phyloP scores from a whole-genome alignment of 345 rosid species.

The Citrus reticulata region DNA sequence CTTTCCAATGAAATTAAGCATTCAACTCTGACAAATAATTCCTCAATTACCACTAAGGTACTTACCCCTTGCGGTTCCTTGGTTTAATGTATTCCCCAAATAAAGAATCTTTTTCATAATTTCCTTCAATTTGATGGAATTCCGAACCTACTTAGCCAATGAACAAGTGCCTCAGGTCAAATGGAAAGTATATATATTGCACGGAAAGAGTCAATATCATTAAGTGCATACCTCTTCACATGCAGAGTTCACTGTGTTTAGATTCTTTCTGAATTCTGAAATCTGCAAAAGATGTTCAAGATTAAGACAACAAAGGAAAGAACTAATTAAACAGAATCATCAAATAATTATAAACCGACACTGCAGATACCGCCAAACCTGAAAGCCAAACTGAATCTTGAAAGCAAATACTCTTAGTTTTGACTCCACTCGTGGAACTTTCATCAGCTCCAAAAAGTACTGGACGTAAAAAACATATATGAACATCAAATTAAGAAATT shows the following conservation, averaged over 20 bases:
- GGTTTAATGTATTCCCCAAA: constrained; percentile 88
- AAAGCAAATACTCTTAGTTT: constrained; percentile 93
- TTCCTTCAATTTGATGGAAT: constrained; percentile 77
- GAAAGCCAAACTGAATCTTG: constrained; percentile 89
- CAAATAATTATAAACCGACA: constrained; percentile 23
- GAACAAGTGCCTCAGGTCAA: background rate
- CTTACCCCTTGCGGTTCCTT: constrained; percentile 99
- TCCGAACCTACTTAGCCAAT: constrained; percentile 63
- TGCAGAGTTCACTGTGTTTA: constrained; percentile 81
- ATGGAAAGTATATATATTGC: constrained; percentile 7
- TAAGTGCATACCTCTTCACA: constrained; percentile 72
- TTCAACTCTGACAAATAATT: background rate
- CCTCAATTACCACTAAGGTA: constrained; percentile 8
- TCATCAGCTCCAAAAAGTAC: constrained; percentile 95
- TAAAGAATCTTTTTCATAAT: constrained; percentile 92
- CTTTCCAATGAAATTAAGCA: background rate
- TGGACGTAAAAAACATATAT: constrained; percentile 30
- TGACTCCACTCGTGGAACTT: constrained; percentile 98
- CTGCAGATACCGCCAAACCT: constrained; percentile 72
- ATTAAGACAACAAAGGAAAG: constrained; percentile 15
- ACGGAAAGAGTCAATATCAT: constrained; percentile 14
- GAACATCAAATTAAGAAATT: background rate
- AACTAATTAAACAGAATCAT: constrained; percentile 9
- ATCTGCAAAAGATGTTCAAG: constrained; percentile 41
- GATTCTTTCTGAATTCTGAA: constrained; percentile 78